phyloP scores from a whole-genome alignment of 2,329 filamentous ascomycete genomes.

The Scortechinia acanthostroma region DNA sequence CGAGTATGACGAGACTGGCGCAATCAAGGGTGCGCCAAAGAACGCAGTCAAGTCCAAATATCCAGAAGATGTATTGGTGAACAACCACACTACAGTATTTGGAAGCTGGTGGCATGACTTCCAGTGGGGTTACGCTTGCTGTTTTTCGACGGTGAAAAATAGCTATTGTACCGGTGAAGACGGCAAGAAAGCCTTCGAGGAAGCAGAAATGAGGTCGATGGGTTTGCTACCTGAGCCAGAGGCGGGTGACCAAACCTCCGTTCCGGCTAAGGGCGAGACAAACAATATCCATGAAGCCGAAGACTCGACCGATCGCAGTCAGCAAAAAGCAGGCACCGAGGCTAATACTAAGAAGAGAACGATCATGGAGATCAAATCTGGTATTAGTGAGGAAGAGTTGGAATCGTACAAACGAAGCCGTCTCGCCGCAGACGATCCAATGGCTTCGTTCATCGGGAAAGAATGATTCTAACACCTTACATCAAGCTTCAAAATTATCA shows the following conservation, averaged over 20 bases:
- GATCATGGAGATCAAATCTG: constrained; percentile 70
- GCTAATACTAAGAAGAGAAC: constrained; percentile 59
- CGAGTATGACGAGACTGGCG: constrained; percentile 86
- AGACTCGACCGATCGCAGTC: constrained; percentile 11
- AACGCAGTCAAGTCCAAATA: constrained; percentile 82
- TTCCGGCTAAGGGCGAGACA: constrained; percentile 6
- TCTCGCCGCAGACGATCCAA: constrained; percentile 72
- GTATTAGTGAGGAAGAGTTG: constrained; percentile 75
- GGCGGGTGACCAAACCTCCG: constrained; percentile 7
- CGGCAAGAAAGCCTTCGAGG: constrained; percentile 74
- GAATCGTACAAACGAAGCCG: constrained; percentile 77
- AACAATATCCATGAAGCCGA: constrained; percentile 13
- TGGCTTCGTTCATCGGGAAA: constrained; percentile 73
- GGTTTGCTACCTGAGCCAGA: constrained; percentile 22
- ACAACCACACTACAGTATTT: constrained; percentile 91
- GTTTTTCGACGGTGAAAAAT: constrained; percentile 88
- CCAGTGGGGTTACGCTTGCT: constrained; percentile 92
- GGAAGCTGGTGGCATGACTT: constrained; percentile 97
- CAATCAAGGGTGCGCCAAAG: constrained; percentile 80
- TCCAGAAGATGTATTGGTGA: constrained; percentile 74
- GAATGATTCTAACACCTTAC: constrained; percentile 49
- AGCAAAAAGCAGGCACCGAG: constrained; percentile 8
- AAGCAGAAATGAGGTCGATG: constrained; percentile 54
- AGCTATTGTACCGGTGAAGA: constrained; percentile 94
- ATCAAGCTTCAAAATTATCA: background rate